These are phyloP conservation scores for Cyberlindnera petersonii DNA, from an alignment of 805 yeast genomes.

Conservation along the genomic window DNA sequence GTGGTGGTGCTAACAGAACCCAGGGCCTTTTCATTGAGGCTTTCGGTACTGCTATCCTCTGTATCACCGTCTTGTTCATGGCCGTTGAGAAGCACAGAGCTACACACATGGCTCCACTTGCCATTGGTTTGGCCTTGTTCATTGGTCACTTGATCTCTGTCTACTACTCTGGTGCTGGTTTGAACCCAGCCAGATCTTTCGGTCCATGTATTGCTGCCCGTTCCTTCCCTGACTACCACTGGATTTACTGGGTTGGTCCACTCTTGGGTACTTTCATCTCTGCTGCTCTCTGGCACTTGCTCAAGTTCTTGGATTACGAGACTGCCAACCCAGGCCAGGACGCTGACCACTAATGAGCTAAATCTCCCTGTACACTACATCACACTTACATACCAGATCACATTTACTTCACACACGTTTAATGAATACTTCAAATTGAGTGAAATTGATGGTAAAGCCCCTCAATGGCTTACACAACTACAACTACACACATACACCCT, in stretches of 20 bases:
- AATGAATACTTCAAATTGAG: too few species aligned
- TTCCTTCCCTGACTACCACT: conserved; percentile 76
- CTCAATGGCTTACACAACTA: too few species aligned
- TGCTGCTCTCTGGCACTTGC: conserved; percentile 59
- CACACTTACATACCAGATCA: too few species aligned
- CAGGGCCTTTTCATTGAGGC: conserved; percentile 82
- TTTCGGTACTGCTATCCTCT: conserved; percentile 69
- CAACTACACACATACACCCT: too few species aligned
- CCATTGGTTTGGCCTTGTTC: conserved; percentile 78
- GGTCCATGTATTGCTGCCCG: conserved; percentile 77
- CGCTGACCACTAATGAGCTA: conserved; percentile 35
- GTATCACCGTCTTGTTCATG: conserved; percentile 72
- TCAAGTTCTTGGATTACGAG: conserved; percentile 65
- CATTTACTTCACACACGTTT: too few species aligned
- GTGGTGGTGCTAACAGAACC: conserved; percentile 65
- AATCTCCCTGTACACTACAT: too few species aligned
- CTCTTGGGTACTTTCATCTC: conserved; percentile 66
- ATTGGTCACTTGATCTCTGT: conserved; percentile 79
- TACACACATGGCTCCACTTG: conserved; percentile 76
- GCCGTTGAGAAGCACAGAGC: conserved; percentile 81
- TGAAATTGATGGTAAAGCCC: too few species aligned
- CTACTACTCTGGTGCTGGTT: conserved; percentile 85
- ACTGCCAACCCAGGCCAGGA: conserved; percentile 70
- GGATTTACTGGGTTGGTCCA: conserved; percentile 95
- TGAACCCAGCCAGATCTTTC: conserved; percentile 85